Conservation (phyloP, 129 eudicot genomes). For the Flaveria linearis region DNA sequence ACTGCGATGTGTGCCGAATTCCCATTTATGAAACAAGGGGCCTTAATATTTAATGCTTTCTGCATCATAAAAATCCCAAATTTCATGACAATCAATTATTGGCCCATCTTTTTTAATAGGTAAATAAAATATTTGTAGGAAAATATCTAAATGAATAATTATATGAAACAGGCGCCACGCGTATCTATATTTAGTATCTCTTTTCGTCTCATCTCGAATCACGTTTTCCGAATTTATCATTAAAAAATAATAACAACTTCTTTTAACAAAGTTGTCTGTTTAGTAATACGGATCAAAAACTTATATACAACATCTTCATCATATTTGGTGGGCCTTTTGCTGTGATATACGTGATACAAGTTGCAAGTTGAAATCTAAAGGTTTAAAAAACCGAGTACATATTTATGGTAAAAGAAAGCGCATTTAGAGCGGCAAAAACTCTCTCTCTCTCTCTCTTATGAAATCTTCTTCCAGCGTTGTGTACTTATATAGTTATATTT, state of each 20-base stretch:
- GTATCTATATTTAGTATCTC: background rate
- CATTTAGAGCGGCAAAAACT: background rate
- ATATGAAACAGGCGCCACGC: constrained; percentile 2
- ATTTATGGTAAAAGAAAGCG: background rate
- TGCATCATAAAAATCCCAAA: too few relatives aligned
- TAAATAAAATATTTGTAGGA: background rate
- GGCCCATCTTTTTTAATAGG: background rate
- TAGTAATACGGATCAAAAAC: background rate
- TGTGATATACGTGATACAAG: background rate
- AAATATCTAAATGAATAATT: background rate
- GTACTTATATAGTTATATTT: too few relatives aligned
- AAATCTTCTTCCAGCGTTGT: background rate
- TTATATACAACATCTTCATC: background rate
- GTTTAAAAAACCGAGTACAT: background rate
- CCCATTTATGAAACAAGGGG: too few relatives aligned
- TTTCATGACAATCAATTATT: background rate
- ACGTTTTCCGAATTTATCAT: constrained; percentile 6
- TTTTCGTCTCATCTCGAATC: background rate
- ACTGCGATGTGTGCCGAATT: too few relatives aligned
- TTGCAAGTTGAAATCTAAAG: background rate
- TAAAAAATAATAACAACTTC: background rate
- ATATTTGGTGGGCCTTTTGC: background rate
- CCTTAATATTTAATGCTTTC: too few relatives aligned
- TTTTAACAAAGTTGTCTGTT: background rate
- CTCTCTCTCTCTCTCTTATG: background rate